A percentile compares a stretch with the other conserved stretches of the same genome.
phyloP scores from a whole-genome alignment of 1,284 basidiomycete species.

The Cerioporus squamosus region DNA sequence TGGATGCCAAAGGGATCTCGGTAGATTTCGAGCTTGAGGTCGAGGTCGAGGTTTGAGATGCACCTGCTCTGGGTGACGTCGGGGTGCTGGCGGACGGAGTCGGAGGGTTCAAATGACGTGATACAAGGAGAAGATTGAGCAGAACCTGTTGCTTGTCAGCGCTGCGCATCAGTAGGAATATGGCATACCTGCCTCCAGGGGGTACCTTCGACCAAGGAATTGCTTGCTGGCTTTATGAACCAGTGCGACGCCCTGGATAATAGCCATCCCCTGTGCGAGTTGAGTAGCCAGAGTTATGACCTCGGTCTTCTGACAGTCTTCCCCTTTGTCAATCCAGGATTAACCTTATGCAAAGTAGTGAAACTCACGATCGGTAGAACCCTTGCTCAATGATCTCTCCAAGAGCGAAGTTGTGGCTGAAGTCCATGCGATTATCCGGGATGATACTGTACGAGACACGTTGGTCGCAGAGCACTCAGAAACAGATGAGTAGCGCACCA shows the following conservation, averaged over 20 bases:
- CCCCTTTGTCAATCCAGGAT: not conserved
- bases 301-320: conserved; percentile 48
- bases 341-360: too few relatives aligned
- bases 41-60: conserved; percentile 16
- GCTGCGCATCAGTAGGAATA: too few relatives aligned
- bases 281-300: conserved; percentile 50
- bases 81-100: conserved; percentile 15
- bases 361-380: conserved; percentile 31
- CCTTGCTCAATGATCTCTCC: conserved; percentile 29
- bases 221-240: conserved; percentile 71
- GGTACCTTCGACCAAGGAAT: conserved; percentile 69
- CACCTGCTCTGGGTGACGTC: conserved; percentile 18
- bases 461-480: not conserved
- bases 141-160: conserved; percentile 49
- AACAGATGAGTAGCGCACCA: conserved; percentile 47
- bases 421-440: conserved; percentile 59
- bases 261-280: conserved; percentile 59
- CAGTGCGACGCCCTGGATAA: conserved; percentile 83
- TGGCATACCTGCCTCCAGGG: conserved; percentile 64
- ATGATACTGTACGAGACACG: conserved; percentile 52
- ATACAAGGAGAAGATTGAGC: conserved; percentile 68
- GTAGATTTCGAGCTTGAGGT: conserved; percentile 16
- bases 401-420: conserved; percentile 29
- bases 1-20: conserved; percentile 50
- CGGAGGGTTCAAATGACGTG: conserved; percentile 59